Conservation (phyloP, 2,329 filamentous ascomycete species). For the Nigrospora oryzae region DNA sequence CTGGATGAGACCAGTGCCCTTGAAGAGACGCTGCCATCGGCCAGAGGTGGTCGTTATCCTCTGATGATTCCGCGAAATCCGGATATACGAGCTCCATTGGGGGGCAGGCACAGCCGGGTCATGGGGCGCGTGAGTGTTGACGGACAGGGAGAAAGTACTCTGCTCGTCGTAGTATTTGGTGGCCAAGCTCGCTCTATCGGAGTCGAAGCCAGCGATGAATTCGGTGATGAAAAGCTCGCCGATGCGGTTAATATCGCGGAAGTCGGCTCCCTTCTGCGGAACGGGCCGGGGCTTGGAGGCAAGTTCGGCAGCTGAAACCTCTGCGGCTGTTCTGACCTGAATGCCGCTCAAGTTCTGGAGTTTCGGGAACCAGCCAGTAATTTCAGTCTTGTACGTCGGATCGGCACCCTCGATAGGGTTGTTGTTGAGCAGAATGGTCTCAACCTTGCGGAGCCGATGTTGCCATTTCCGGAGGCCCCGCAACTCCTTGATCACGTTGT, state of each 20-base stretch:
- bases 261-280: conserved; percentile 56
- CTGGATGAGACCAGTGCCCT: conserved; percentile 56
- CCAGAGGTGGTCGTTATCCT: conserved; percentile 54
- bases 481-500: conserved; percentile 66
- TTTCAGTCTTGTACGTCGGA: conserved; percentile 55
- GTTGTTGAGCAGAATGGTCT: conserved; percentile 70
- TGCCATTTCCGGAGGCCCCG: conserved; percentile 68
- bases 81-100: conserved; percentile 69
- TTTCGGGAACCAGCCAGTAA: conserved; percentile 76
- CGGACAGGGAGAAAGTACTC: conserved; percentile 67
- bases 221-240: conserved; percentile 68
- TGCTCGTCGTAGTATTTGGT: conserved; percentile 65
- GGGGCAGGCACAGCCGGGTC: conserved; percentile 31
- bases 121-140: conserved; percentile 54
- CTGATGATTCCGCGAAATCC: conserved; percentile 68
- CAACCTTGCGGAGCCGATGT: conserved; percentile 66
- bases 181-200: conserved; percentile 54
- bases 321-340: conserved; percentile 64
- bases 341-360: conserved; percentile 69
- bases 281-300: conserved; percentile 46
- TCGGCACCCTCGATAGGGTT: conserved; percentile 62
- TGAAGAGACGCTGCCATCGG: conserved; percentile 57
- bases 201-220: conserved; percentile 69
- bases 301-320: conserved; percentile 48
- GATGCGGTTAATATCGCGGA: conserved; percentile 65